phyloP scores from a whole-genome alignment of 306 rosid genomes.

The Acacia acuminata region DNA sequence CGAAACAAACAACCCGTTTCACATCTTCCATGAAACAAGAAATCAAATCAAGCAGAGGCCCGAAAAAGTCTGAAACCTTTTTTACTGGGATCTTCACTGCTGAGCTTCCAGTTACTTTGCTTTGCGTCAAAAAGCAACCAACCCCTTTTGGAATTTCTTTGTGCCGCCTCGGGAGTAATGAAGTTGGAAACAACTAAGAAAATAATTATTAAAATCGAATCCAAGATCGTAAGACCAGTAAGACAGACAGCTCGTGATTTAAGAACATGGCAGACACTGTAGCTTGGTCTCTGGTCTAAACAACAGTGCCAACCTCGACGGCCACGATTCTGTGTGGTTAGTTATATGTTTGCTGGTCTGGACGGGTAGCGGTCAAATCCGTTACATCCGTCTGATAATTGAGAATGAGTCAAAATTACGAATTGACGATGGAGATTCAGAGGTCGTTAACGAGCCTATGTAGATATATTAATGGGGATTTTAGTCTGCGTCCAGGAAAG shows the following conservation, averaged over 20 bases:
- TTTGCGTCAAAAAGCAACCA: constrained; percentile 24
- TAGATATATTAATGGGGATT: background rate
- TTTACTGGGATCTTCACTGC: constrained; percentile 36
- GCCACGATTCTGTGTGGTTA: constrained; percentile 11
- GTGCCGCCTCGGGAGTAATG: constrained; percentile 37
- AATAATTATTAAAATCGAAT: background rate
- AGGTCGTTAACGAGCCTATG: background rate
- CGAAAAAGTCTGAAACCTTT: constrained; percentile 46
- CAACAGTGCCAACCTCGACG: background rate
- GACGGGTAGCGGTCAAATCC: background rate
- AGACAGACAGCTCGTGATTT: constrained; percentile 69
- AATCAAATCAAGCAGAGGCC: constrained; percentile 32
- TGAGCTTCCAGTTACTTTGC: background rate
- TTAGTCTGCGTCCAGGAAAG: constrained; percentile 28
- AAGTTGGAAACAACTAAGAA: constrained; percentile 12
- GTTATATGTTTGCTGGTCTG: background rate
- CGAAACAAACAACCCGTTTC: constrained; percentile 39
- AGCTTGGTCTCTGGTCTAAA: constrained; percentile 38
- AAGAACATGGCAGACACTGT: constrained; percentile 66
- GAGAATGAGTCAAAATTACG: background rate
- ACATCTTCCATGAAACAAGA: constrained; percentile 38
- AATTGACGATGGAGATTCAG: constrained; percentile 22
- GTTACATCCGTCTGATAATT: constrained; percentile 11
- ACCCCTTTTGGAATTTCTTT: constrained; percentile 29
- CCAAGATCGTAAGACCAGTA: constrained; percentile 43